Base-by-base conservation (phyloP, 1,139 yeast species). In the Spathaspora sp. region DNA sequence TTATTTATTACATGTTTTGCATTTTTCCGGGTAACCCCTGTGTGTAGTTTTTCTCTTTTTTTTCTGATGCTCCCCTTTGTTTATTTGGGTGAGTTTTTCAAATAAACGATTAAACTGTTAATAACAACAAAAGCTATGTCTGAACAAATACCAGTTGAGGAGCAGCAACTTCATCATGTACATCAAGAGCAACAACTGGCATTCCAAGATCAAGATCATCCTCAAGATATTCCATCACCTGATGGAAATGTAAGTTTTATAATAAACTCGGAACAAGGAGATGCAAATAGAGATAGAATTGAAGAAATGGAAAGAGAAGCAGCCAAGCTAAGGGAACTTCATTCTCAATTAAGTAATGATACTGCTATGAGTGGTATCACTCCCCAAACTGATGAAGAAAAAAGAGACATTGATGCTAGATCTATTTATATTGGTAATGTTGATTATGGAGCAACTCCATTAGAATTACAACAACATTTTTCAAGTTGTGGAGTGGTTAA, bases 361-460 rank as follows among this genome's bases (percentile, higher is more conserved):
- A 45, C 49, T 4, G 17, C 45, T 9, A 39, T 42, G 4, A 38
- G 36, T 26, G 52, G 46, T 17, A 36, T 43, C 15, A 39, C 42
- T 8, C 52, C 50, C n/a, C 53, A 47, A 25, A 51, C 56, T 10
- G 72, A 67, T 40, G 68, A 64, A 39, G 72, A 65, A 41, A 76
- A 68, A 52, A 59, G 68, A 47, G 81, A 75, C 44, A 61, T 70
- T 23, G 98, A 91, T 63, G 77, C 89, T 2, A 78, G 95, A 49
- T 86, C 96, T 1, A 77, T 91, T 23, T 91, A 86, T 63, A 89
- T 91, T 17, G 96, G 97, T 16, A 89, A 89, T 59, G 95, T 91
- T 20, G 95, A 89, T 58, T 85, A 84, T 57, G 85, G 81, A 10
- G 70, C 91, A 3, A 80, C 91, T 3, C 96, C 97, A 8, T 82